Conservation (phyloP, 2,329 filamentous ascomycete species). For the Cordyceps militaris region DNA sequence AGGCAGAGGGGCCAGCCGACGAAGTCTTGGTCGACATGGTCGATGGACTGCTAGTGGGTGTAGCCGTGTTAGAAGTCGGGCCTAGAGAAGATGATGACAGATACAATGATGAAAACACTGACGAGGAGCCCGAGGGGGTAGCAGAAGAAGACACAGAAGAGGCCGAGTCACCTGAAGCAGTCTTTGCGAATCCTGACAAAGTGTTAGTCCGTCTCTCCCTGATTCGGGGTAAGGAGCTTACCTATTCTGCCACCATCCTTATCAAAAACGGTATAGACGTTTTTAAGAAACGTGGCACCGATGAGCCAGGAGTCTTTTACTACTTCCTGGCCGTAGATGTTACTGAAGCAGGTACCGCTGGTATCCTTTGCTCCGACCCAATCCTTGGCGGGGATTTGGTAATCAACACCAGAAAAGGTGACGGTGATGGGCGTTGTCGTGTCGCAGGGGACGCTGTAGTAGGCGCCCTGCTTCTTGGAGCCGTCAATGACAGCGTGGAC, state of each 20-base stretch:
- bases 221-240: slow-evolving; percentile 23
- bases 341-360: slow-evolving; percentile 56
- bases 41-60: slow-evolving; percentile 8
- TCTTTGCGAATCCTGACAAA: slow-evolving; percentile 6
- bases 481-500: slow-evolving; percentile 63
- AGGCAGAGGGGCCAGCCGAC: slow-evolving; percentile 9
- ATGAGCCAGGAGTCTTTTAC: slow-evolving; percentile 67
- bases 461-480: slow-evolving; percentile 47
- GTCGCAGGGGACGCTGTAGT: slow-evolving; percentile 68
- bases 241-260: slow-evolving; percentile 60
- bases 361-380: slow-evolving; percentile 51
- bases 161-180: slow-evolving; percentile 6
- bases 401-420: slow-evolving; percentile 60
- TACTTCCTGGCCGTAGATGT: slow-evolving; percentile 65
- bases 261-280: slow-evolving; percentile 83
- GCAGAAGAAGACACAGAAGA: slow-evolving; percentile 1
- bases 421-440: slow-evolving; percentile 55
- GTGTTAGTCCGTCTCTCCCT: slow-evolving; percentile 11
- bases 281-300: slow-evolving; percentile 81
- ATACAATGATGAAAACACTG: slow-evolving; percentile 10
- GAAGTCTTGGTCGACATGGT: neutral
- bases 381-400: slow-evolving; percentile 61
- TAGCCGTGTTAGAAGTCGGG: slow-evolving; percentile 8
- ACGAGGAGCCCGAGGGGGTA: slow-evolving; percentile 8
- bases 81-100: neutral